Conservation (phyloP, 148 eudicot species). For the Heliosperma pusillum region DNA sequence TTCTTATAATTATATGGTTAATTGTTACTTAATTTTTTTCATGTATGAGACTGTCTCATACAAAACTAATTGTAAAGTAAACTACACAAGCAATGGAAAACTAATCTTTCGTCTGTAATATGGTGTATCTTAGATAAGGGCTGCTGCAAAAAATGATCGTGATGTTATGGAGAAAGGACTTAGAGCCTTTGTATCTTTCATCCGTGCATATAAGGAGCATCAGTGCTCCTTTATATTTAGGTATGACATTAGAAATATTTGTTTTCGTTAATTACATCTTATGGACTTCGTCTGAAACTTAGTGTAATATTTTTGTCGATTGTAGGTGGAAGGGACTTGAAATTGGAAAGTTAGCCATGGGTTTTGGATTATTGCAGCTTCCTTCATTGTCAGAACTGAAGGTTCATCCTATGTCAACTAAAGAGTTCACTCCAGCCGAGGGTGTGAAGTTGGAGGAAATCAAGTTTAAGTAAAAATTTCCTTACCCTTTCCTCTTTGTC, state of each 20-base stretch:
- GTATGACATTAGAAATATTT: constrained; percentile 21
- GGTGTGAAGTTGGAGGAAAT: constrained; percentile 71
- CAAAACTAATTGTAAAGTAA: no score
- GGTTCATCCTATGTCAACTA: constrained; percentile 56
- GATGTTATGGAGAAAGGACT: constrained; percentile 91
- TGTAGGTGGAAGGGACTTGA: constrained; percentile 81
- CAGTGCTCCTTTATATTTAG: constrained; percentile 79
- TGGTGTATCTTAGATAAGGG: constrained; percentile 51
- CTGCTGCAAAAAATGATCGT: constrained; percentile 74
- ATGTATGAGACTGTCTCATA: no score
- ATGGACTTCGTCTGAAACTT: constrained; percentile 1
- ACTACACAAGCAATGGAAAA: no score
- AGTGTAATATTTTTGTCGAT: neutral
- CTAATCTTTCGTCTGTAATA: no score
- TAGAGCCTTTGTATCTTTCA: constrained; percentile 75
- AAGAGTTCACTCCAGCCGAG: constrained; percentile 62
- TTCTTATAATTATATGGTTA: neutral
- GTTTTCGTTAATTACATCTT: neutral
- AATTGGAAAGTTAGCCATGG: constrained; percentile 90
- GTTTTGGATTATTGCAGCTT: constrained; percentile 80
- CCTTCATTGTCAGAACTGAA: constrained; percentile 83
- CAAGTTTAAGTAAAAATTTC: constrained; percentile 70
- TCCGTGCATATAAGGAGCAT: constrained; percentile 94
- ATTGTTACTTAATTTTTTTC: no score
- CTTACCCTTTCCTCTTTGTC: constrained; percentile 17